phyloP scores from a whole-genome alignment of 768 basidiomycete genomes.

The Calocybe cyanea region DNA sequence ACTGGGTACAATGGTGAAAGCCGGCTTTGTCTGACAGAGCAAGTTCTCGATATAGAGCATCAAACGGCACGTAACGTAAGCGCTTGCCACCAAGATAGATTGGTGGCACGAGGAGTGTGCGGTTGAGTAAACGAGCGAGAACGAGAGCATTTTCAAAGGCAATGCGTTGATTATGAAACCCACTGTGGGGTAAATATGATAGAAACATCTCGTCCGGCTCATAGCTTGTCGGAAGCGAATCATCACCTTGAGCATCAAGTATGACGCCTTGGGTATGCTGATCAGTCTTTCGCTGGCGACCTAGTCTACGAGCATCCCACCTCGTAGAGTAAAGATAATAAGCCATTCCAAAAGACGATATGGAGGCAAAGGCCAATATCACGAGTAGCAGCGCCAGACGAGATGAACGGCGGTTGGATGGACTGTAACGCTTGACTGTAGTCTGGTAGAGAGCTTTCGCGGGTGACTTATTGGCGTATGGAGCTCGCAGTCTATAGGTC shows the following conservation, averaged over 20 bases:
- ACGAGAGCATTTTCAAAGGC: constrained; percentile 81
- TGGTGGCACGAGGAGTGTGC: constrained; percentile 78
- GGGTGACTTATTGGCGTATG: constrained; percentile 22
- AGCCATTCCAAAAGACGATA: constrained; percentile 54
- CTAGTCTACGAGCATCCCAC: constrained; percentile 36
- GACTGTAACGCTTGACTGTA: constrained; percentile 1
- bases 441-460: not conserved
- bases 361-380: constrained; percentile 42
- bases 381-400: constrained; percentile 41
- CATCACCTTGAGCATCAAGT: constrained; percentile 20
- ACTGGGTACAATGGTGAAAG: constrained; percentile 44
- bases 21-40: constrained; percentile 49
- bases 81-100: constrained; percentile 61
- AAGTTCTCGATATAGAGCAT: constrained; percentile 43
- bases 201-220: constrained; percentile 45
- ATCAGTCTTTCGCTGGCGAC: constrained; percentile 26
- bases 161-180: constrained; percentile 85
- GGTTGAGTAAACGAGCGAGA: constrained; percentile 65
- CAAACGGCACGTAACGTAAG: constrained; percentile 55
- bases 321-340: constrained; percentile 65
- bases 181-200: constrained; percentile 79
- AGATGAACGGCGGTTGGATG: constrained; percentile 21
- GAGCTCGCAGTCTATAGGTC: constrained; percentile 56
- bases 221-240: not conserved
- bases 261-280: constrained; percentile 21